Evolutionary conservation across 208 protist genomes (phyloP), one percentile per base, ranked within the genome.

Genomic region (Novymonas esmeraldas): DNA sequence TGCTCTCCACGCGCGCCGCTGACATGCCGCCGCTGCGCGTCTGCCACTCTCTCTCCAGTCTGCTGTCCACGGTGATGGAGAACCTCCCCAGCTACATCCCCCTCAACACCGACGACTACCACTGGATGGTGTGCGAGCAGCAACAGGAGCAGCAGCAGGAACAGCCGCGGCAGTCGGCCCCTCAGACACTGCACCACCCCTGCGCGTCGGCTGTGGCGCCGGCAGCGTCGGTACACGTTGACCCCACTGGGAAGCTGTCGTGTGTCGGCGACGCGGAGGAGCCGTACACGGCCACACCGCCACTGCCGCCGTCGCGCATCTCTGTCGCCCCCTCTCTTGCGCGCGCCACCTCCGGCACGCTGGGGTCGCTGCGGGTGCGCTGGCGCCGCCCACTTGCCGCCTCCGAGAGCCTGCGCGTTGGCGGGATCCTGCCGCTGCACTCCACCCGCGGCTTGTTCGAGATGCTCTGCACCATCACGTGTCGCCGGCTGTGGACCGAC

Each of bases 381-480:
- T 74, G 70, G 66, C 54, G 65, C 10, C 77, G 70, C 52, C 61
- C 70, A 11, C 71, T 75, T 11, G 67, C 49, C 48, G 44, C 61
- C 14, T 77, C 56, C 26, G 34, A 59, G 16, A 54, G 51, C 14
- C 52, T 79, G 55, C 64, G 59, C 18, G 38, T 51, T 24, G 56
- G 55, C 26, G 69, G 64, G 16, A 63, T 84, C 6, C 78, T 79
- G 64, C 77, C 73, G 11, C 38, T 84, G 45, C 62, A 70, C 42
- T 71, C 78, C 20, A 75, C 72, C 18, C 61, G 69, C 20, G 70
- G 69, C 14, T 63, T 87, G 26, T 79, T 87, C 46, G 67, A 77
- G 70, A 46, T 87, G 9, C 52, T 87, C n/a, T 61, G 65, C 54
- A 73, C 74, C n/a, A 67, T 75, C 33, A 65, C 74, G 41, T 75